Conservation (phyloP, 257 asterid species). For the Phtheirospermum japonicum region DNA sequence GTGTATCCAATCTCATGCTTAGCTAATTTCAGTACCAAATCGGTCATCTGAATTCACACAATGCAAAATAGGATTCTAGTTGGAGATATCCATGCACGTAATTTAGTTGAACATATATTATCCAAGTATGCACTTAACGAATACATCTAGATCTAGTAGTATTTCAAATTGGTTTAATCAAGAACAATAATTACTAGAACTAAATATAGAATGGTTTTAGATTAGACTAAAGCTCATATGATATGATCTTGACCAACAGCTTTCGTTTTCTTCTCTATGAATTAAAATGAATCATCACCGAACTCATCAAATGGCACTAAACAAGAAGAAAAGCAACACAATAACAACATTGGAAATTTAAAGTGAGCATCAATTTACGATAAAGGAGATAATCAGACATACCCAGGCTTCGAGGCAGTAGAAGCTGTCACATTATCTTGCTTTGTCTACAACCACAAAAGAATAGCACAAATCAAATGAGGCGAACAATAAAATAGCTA, state of each 20-base stretch:
- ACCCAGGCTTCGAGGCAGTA: slow-evolving; percentile 64
- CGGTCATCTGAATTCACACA: no score
- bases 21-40: no score
- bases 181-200: not conserved
- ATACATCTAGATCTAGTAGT: not conserved
- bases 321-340: not conserved
- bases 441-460: slow-evolving; percentile 38
- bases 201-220: slow-evolving; percentile 1
- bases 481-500: not conserved
- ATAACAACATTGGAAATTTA: not conserved
- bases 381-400: slow-evolving; percentile 28
- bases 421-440: slow-evolving; percentile 42
- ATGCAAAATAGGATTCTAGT: not conserved
- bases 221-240: not conserved
- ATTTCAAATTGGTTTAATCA: no score
- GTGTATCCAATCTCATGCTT: no score
- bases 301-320: slow-evolving; percentile 1
- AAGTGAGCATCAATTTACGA: not conserved
- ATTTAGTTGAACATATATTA: no score
- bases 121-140: not conserved
- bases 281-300: not conserved
- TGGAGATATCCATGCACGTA: no score
- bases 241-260: slow-evolving; percentile 6
- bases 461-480: slow-evolving; percentile 16
- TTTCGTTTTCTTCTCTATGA: not conserved